Base-by-base conservation (phyloP, 1,284 basidiomycete genomes). In the Ustilago sp. region DNA sequence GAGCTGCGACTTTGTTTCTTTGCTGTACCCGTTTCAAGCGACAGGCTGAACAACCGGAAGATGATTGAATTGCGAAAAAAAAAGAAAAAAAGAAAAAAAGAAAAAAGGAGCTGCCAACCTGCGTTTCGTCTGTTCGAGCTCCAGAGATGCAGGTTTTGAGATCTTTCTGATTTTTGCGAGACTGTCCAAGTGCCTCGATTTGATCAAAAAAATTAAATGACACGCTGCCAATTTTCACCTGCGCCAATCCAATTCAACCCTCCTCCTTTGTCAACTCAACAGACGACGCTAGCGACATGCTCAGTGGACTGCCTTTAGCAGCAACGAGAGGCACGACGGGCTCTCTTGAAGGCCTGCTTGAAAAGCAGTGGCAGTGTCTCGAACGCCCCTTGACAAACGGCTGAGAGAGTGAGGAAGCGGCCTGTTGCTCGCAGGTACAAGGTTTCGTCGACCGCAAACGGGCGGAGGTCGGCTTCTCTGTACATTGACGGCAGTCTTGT, bases 11-110 rank as follows among this genome's bases (percentile, higher is more conserved):
- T 28, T 28, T 28, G 23, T 28, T 28, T 28, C 23, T 28, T 28
- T 28, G 23, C 23, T 28, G 43, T 19, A 45, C 43, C 43, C 43
- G 43, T 45, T 45, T 45, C 43, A 45, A 45, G 23, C n/a, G n/a
- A 11, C 43, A 45, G 43, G n/a, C 43, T 45, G n/a, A 45, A 45
- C 43, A 45, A 45, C 43, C n/a, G 43, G 19, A 41, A 41, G 39
- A 41, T 41, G 39, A 1, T 41, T 41, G 39, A n/a, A 41, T 41
- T 41, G 39, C 23, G 3, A 28, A 28, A 28, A 28, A 28, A 28
- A 28, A 28, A 3, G 2, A 39, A 39, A 15, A 11, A 15, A 39
- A 19, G 19, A 19, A 19, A 5, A 39, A 39, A 39, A 39, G 11
- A 17, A 17, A 39, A 32, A 50, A 11, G 1, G 48, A 50, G 48